Percentiles rank a stretch among this genome's conserved stretches.
These are phyloP conservation scores for Saccharomycopsis hybrid DNA, from an alignment of 1,139 yeast species.

Conservation along the genomic window DNA sequence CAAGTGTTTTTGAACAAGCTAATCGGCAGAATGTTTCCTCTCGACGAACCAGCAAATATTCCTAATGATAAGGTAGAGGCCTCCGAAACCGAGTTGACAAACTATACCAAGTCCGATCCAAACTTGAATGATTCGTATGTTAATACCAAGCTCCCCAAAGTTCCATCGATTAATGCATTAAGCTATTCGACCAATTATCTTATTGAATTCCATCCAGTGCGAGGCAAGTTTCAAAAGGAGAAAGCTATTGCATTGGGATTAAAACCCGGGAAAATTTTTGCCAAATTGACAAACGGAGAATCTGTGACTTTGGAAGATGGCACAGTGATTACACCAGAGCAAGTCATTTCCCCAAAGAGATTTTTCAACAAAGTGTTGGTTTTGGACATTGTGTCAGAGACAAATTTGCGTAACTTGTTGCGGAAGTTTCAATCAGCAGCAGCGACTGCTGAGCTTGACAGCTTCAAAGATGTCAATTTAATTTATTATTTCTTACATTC, in stretches of 20 bases:
- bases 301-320: conserved; percentile 57
- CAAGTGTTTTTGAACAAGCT: conserved; percentile 23
- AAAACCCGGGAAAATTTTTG: conserved; percentile 55
- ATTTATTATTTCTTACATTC: conserved; percentile 77
- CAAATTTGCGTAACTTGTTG: conserved; percentile 43
- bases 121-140: conserved; percentile 29
- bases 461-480: conserved; percentile 36
- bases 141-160: conserved; percentile 31
- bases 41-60: conserved; percentile 24
- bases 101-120: conserved; percentile 28
- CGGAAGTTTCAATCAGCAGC: conserved; percentile 21
- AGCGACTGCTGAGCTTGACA: not conserved
- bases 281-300: conserved; percentile 54
- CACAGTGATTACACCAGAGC: conserved; percentile 51
- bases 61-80: conserved; percentile 7
- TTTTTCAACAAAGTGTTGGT: conserved; percentile 55
- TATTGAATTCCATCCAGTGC: conserved; percentile 54
- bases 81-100: conserved; percentile 7
- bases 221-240: conserved; percentile 71
- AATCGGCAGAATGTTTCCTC: conserved; percentile 41
- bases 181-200: conserved; percentile 48
- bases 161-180: conserved; percentile 19
- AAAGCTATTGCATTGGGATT: conserved; percentile 68
- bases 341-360: conserved; percentile 64
- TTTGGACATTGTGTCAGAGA: conserved; percentile 62